A percentile compares a stretch with the other conserved stretches of the same genome.
Conservation (phyloP, 345 rosid genomes). For the Acer saccharum region DNA sequence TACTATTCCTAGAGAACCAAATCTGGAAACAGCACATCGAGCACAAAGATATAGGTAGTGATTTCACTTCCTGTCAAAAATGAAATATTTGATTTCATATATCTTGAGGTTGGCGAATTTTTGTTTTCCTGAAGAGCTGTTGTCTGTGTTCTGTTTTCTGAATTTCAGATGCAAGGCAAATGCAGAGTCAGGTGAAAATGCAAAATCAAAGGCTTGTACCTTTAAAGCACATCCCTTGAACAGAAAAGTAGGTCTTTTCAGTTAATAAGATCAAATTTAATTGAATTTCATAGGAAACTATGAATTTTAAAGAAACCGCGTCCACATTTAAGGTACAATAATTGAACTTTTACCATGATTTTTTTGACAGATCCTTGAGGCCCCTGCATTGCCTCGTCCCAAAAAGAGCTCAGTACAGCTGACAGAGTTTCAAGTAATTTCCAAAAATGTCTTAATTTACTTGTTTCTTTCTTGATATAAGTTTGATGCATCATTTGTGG, state of each 20-base stretch:
- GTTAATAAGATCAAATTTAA: neutral
- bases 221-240: slow-evolving; percentile 49
- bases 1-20: slow-evolving; percentile 62
- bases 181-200: slow-evolving; percentile 29
- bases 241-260: slow-evolving; percentile 46
- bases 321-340: neutral
- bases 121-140: slow-evolving; percentile 1
- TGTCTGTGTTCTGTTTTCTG: slow-evolving; percentile 16
- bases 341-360: slow-evolving; percentile 6
- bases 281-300: slow-evolving; percentile 3
- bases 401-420: slow-evolving; percentile 33
- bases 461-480: slow-evolving; percentile 8
- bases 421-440: slow-evolving; percentile 42
- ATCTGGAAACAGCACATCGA: slow-evolving; percentile 57
- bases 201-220: slow-evolving; percentile 27
- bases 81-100: neutral
- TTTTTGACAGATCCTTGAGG: slow-evolving; percentile 38
- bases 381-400: slow-evolving; percentile 24
- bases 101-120: neutral
- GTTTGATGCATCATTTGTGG: slow-evolving; percentile 3
- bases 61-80: neutral
- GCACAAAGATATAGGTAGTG: slow-evolving; percentile 50
- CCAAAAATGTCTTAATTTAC: neutral
- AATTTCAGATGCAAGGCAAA: slow-evolving; percentile 44
- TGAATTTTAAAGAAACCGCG: neutral